These are phyloP conservation scores for Globisporangium spiculum DNA, from an alignment of 352 stramenopile species.

Conservation along the genomic window DNA sequence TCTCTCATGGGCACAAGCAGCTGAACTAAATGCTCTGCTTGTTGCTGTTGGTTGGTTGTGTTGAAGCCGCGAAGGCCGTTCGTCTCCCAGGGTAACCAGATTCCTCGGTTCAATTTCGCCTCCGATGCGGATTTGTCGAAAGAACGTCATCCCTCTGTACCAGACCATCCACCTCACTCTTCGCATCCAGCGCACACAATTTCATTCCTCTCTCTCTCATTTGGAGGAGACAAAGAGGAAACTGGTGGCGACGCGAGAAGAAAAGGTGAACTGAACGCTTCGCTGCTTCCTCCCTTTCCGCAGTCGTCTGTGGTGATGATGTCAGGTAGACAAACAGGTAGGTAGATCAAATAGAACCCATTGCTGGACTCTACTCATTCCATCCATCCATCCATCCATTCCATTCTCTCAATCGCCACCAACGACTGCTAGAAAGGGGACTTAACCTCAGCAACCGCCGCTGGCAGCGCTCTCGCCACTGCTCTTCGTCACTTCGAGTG, in stretches of 20 bases:
- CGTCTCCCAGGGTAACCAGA: slow-evolving; percentile 25
- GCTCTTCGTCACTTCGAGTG: slow-evolving; percentile 93
- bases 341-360: background rate
- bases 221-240: background rate
- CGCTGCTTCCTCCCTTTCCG: slow-evolving; percentile 18
- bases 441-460: slow-evolving; percentile 95
- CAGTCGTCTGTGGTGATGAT: background rate
- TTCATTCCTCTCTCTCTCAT: background rate
- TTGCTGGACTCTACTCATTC: slow-evolving; percentile 13
- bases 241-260: background rate
- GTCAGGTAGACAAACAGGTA: background rate
- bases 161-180: slow-evolving; percentile 15
- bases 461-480: slow-evolving; percentile 90
- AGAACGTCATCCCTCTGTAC: slow-evolving; percentile 70
- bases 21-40: background rate
- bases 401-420: background rate
- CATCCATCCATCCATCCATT: slow-evolving; percentile 1
- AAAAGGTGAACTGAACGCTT: slow-evolving; percentile 17
- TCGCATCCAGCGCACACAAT: slow-evolving; percentile 7
- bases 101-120: slow-evolving; percentile 73
- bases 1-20: too few relatives aligned
- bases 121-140: slow-evolving; percentile 67
- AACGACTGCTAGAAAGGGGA: slow-evolving; percentile 32
- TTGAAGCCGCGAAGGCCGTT: slow-evolving; percentile 13
- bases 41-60: slow-evolving; percentile 10